A percentile compares a stretch with the other conserved stretches of the same genome.
Conservation (phyloP, 768 basidiomycete species). For the Trametes coccinea region DNA sequence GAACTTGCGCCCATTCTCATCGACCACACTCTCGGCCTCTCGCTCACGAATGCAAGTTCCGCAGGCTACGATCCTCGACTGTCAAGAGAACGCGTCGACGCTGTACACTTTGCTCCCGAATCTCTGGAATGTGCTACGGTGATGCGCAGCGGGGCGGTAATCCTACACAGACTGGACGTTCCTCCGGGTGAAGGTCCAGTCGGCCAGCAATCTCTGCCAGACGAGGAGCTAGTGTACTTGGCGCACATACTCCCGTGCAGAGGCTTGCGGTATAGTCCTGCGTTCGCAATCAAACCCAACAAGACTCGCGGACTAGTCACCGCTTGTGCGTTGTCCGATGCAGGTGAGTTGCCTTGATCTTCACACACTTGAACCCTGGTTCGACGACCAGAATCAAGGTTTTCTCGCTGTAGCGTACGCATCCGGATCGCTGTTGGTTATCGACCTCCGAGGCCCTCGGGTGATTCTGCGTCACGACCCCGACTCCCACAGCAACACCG, state of each 20-base stretch:
- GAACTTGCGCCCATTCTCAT: conserved; percentile 52
- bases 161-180: conserved; percentile 46
- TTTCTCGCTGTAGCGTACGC: conserved; percentile 75
- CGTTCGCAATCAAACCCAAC: conserved; percentile 54
- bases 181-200: conserved; percentile 16
- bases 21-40: conserved; percentile 40
- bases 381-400: conserved; percentile 41
- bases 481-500: conserved; percentile 43
- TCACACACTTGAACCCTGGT: background rate
- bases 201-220: conserved; percentile 31
- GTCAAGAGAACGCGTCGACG: conserved; percentile 38
- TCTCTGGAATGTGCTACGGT: conserved; percentile 59
- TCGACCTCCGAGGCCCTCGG: conserved; percentile 76
- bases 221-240: conserved; percentile 55
- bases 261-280: conserved; percentile 55
- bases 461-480: conserved; percentile 54
- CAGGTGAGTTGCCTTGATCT: conserved; percentile 50
- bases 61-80: conserved; percentile 14
- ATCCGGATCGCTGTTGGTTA: conserved; percentile 56
- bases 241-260: conserved; percentile 45
- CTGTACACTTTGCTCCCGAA: conserved; percentile 52
- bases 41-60: conserved; percentile 25
- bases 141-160: conserved; percentile 55
- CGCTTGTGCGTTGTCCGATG: conserved; percentile 66
- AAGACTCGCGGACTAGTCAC: conserved; percentile 44